phyloP scores from a whole-genome alignment of 768 basidiomycete genomes.

The Myochromella boudieri region DNA sequence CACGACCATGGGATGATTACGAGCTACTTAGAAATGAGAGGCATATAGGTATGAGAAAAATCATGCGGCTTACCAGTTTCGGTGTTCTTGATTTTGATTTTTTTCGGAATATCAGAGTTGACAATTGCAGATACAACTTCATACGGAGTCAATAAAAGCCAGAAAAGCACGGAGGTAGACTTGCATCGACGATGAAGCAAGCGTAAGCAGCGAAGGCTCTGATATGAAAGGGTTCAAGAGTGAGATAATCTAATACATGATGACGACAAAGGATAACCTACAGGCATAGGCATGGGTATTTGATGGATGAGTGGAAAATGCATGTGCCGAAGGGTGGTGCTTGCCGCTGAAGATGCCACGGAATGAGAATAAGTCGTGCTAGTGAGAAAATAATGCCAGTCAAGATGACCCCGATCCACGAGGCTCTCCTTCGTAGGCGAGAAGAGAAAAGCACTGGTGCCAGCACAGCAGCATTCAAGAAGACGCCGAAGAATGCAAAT shows the following conservation, averaged over 20 bases:
- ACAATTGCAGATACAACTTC: background rate
- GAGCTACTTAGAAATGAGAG: background rate
- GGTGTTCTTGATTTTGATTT: background rate
- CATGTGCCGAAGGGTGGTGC: slow-evolving; percentile 1
- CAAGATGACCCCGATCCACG: background rate
- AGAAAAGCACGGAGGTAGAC: background rate
- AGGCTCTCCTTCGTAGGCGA: background rate
- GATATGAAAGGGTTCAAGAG: too few relatives aligned
- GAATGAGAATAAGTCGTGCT: background rate
- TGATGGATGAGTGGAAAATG: background rate
- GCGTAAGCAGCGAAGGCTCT: background rate
- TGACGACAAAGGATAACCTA: background rate
- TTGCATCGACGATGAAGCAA: slow-evolving; percentile 1
- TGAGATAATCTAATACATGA: background rate
- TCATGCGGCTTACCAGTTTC: background rate
- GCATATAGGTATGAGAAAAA: too few relatives aligned
- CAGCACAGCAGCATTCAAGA: slow-evolving; percentile 2
- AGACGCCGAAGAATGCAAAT: background rate
- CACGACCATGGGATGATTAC: background rate
- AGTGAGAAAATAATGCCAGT: background rate
- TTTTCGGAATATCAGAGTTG: background rate
- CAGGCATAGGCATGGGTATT: background rate
- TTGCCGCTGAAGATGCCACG: background rate
- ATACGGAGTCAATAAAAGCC: background rate
- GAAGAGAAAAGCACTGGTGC: background rate